A percentile compares a stretch with the other conserved stretches of the same genome.
These are phyloP conservation scores for Pelargonium australe DNA, from an alignment of 441 rosid species.

Conservation along the genomic window DNA sequence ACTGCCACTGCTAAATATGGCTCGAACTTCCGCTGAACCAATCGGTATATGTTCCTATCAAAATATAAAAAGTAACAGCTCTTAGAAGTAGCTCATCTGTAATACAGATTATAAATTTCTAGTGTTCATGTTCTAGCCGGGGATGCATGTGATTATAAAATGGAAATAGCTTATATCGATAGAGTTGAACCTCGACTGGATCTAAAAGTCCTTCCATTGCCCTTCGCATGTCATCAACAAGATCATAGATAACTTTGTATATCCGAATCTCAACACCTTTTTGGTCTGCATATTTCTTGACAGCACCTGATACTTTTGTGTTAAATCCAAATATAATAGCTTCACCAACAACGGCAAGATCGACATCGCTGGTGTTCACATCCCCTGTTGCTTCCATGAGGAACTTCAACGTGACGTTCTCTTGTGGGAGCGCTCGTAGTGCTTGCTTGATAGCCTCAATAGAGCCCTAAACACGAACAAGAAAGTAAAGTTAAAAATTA, in stretches of 20 bases:
- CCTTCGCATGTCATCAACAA: conserved; percentile 78
- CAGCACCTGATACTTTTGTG: conserved; percentile 71
- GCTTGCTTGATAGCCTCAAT: conserved; percentile 94
- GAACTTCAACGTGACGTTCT: conserved; percentile 79
- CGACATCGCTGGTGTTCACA: conserved; percentile 76
- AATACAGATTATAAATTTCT: conserved; percentile 8
- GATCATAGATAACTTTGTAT: conserved; percentile 90
- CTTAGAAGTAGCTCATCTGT: conserved; percentile 18
- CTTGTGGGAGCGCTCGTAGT: conserved; percentile 82
- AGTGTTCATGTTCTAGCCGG: not conserved
- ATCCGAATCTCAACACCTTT: conserved; percentile 90
- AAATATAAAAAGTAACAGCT: conserved; percentile 21
- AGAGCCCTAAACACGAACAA: conserved; percentile 66
- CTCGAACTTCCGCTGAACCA: conserved; percentile 87
- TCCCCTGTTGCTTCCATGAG: conserved; percentile 89
- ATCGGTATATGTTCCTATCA: conserved; percentile 71
- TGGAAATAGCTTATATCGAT: conserved; percentile 16
- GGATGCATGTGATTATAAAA: not conserved
- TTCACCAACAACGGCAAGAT: conserved; percentile 85
- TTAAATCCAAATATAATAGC: conserved; percentile 84
- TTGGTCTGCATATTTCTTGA: conserved; percentile 72
- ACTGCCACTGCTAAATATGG: conserved; percentile 92
- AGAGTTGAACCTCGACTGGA: conserved; percentile 58
- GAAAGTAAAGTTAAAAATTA: conserved; percentile 16
- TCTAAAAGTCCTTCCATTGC: conserved; percentile 99